Evolutionary conservation across 495 filamentous ascomycete species (phyloP), one percentile per base, ranked within the genome.

Genomic region (Cudoniella acicularis): DNA sequence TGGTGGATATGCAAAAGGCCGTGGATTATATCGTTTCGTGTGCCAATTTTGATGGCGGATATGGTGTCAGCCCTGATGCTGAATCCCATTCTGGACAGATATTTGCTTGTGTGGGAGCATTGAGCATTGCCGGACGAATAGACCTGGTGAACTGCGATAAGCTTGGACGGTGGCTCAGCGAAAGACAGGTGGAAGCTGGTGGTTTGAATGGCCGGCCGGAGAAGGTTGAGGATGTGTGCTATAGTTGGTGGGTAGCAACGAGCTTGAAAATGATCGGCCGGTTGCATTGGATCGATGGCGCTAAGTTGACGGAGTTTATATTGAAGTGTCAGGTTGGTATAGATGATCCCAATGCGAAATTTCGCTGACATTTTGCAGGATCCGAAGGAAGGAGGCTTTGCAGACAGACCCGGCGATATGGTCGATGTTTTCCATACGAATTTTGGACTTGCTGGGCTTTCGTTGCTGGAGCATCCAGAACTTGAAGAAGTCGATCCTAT

Each of bases 341-440:
- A 26, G 13, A 13, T 22, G 1, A 24, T 25, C 0, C 49, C 8
- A 42, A 3, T 49, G 21, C 4, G n/a, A 23, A 3, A 22, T 11
- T 22, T 24, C 22, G 48, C 52, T 54, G 20, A 52, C 41, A 22
- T 30, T 16, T 10, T 25, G 10, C 68, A 98, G 80, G 94, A 98
- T 68, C 75, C 82, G 1, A 88, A 96, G 57, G 70, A 80, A 36
- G 94, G 94, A 24, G 94, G 94, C 13, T 79, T 98, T 63, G 86
- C 92, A 8, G 94, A 98, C 76, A 78, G 94, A 60, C 94, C 93
- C 18, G 92, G 88, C 18, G 83, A 98, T 68, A 89, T 93, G 86
- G 93, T 96, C 41, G 94, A 98, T 80, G 92, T 98, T 42, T 98
- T 96, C 74, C 94, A 98, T 70, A 98, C 94, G 0, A 63, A 81